phyloP scores from a whole-genome alignment of 257 asterid genomes.

The Plantago major region DNA sequence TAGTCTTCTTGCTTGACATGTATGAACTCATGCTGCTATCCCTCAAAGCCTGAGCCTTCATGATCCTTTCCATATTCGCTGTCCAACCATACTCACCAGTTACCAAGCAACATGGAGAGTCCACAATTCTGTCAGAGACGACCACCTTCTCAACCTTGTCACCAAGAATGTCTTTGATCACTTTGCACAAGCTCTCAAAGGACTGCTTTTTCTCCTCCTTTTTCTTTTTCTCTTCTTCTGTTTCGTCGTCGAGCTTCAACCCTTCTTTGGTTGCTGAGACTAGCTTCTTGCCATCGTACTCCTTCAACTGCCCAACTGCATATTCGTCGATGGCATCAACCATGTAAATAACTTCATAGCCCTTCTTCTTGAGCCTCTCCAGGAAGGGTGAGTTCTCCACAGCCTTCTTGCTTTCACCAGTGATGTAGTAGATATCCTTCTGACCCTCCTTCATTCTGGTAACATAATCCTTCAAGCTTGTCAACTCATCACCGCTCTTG shows the following conservation, averaged over 20 bases:
- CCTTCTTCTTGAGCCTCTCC: slow-evolving; percentile 75
- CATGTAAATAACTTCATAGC: slow-evolving; percentile 74
- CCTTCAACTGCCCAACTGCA: slow-evolving; percentile 67
- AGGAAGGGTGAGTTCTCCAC: slow-evolving; percentile 77
- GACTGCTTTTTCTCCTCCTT: slow-evolving; percentile 66
- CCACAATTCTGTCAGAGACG: slow-evolving; percentile 68
- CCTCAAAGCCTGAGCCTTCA: slow-evolving; percentile 79
- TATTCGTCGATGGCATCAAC: slow-evolving; percentile 86
- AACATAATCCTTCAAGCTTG: slow-evolving; percentile 72
- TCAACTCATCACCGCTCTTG: slow-evolving; percentile 79
- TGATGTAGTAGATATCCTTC: slow-evolving; percentile 68
- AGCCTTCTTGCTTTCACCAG: slow-evolving; percentile 77
- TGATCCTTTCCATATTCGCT: slow-evolving; percentile 76
- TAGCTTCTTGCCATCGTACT: slow-evolving; percentile 73
- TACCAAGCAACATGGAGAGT: slow-evolving; percentile 76
- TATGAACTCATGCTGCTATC: slow-evolving; percentile 71
- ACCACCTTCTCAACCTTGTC: slow-evolving; percentile 78
- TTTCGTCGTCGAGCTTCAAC: slow-evolving; percentile 64
- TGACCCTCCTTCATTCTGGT: slow-evolving; percentile 91
- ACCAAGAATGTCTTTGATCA: slow-evolving; percentile 62
- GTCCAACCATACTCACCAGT: slow-evolving; percentile 82
- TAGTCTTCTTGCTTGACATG: slow-evolving; percentile 87
- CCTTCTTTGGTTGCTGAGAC: slow-evolving; percentile 83
- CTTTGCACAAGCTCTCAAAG: slow-evolving; percentile 67
- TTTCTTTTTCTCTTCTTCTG: slow-evolving; percentile 60